phyloP scores from a whole-genome alignment of 495 filamentous ascomycete genomes.

The Hapsidospora chrysogenum region DNA sequence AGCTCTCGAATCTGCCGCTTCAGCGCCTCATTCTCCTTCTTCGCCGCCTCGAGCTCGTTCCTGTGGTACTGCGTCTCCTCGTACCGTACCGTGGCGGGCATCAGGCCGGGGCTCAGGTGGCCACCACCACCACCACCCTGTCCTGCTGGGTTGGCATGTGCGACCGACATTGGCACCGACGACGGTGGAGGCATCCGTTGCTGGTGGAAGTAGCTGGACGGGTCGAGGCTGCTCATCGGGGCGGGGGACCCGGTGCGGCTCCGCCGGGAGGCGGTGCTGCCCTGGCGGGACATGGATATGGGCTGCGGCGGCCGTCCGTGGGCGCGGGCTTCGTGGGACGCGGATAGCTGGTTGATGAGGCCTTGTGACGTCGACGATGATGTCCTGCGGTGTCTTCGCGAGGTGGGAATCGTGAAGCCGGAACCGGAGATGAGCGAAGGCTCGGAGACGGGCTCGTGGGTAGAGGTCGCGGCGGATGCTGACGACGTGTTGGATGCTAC shows the following conservation, averaged over 20 bases:
- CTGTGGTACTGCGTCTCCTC: conserved; percentile 56
- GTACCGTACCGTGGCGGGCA: conserved; percentile 41
- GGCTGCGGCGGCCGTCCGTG: conserved; percentile 14
- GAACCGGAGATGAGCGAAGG: conserved; percentile 15
- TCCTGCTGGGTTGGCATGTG: conserved; percentile 7
- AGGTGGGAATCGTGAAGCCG: conserved; percentile 20
- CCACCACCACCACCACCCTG: conserved; percentile 4
- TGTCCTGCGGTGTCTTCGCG: conserved; percentile 25
- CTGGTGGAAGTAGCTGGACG: conserved; percentile 15
- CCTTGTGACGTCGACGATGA: conserved; percentile 29
- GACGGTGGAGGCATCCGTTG: conserved; percentile 2
- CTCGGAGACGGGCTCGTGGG: conserved; percentile 19
- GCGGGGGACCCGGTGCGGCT: conserved; percentile 24
- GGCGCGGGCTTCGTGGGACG: conserved; percentile 15
- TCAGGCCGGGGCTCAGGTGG: conserved; percentile 24
- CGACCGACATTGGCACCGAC: conserved; percentile 2
- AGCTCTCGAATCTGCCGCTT: conserved; percentile 58
- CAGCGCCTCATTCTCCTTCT: conserved; percentile 66
- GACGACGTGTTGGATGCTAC: conserved; percentile 70
- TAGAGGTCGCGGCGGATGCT: conserved; percentile 31
- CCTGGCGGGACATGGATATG: conserved; percentile 22
- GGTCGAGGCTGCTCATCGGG: conserved; percentile 8
- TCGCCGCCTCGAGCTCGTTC: conserved; percentile 54
- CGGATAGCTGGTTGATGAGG: conserved; percentile 19
- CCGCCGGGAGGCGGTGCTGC: conserved; percentile 24